These are phyloP conservation scores for Penicillium lividum DNA, from an alignment of 495 filamentous ascomycete species.

Conservation along the genomic window DNA sequence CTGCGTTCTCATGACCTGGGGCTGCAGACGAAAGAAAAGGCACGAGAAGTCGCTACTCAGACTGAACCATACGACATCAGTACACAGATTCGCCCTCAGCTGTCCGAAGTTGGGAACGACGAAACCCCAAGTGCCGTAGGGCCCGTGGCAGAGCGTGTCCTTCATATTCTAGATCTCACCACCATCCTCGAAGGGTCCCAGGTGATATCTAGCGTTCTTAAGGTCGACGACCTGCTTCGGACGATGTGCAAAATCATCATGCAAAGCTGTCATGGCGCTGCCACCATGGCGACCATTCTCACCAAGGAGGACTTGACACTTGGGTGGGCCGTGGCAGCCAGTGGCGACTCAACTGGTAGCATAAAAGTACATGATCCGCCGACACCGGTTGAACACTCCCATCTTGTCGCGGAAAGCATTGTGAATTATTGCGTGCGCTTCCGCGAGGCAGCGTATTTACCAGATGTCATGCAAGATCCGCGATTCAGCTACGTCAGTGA, in stretches of 20 bases:
- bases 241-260: slow-evolving; percentile 87
- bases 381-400: slow-evolving; percentile 53
- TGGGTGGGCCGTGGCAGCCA: slow-evolving; percentile 71
- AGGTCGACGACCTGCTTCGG: slow-evolving; percentile 73
- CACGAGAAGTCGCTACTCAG: background rate
- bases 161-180: slow-evolving; percentile 79
- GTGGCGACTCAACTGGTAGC: slow-evolving; percentile 56
- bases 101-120: background rate
- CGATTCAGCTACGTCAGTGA: slow-evolving; percentile 76
- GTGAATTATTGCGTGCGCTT: slow-evolving; percentile 78
- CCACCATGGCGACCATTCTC: slow-evolving; percentile 69
- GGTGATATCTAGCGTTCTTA: slow-evolving; percentile 81
- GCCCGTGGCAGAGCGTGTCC: slow-evolving; percentile 12
- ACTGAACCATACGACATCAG: background rate
- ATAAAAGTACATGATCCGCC: slow-evolving; percentile 58
- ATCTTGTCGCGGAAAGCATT: slow-evolving; percentile 71
- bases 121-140: background rate
- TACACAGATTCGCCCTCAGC: background rate
- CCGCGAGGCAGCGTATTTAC: slow-evolving; percentile 73
- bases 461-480: slow-evolving; percentile 75
- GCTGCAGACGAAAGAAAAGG: background rate
- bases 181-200: slow-evolving; percentile 84
- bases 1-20: background rate
- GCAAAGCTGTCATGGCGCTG: slow-evolving; percentile 74
- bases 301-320: slow-evolving; percentile 64